Base-by-base conservation (phyloP, 2,329 filamentous ascomycete species). In the Fusarium gaditjirri region DNA sequence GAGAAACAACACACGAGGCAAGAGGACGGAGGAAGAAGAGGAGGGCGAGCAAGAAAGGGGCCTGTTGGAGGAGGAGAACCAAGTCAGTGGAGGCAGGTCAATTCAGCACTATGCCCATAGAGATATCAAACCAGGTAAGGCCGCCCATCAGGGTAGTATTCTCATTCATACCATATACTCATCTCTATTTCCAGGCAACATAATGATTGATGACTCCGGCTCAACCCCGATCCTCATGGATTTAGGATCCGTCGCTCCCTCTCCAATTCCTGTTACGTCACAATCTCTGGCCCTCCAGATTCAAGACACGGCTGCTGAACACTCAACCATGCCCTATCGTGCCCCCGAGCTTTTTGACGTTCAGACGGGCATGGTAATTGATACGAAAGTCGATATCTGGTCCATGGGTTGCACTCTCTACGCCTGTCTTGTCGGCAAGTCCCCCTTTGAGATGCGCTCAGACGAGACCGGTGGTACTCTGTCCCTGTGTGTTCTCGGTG, bases 381-480 rank as follows among this genome's bases (percentile, higher is more conserved):
- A 98, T 82, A 97, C 95, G 17, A 98, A 98, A 80, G 94, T 97
- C 43, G 96, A 99, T 81, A 97, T 99, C 73, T 99, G 96, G 96
- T 97, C 94, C 21, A 85, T 99, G 27, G 96, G 96, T 56, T 98
- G 96, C 85, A 98, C 96, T n/a, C 86, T 99, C 47, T 99, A 97
- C 83, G 96, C 96, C 41, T 98, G 96, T 78, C 88, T 99, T 14
- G 94, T 98, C 33, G 96, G 96, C 73, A 98, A 99, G 83, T 97
- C 93, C 19, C 96, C 96, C 5, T 99, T 99, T 77, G 96, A 99
- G 85, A 93, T 95, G 80, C 92, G 96, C 68, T 95, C 92, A 73
- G 96, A 99, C 81, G 95, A 99, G 85, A 98, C 96, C 0, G 96
- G 96, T 72, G 96, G 96, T 47, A 96, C 93, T 73, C 84, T 99